Conservation (phyloP, 768 basidiomycete genomes). For the Cantharellus cinnabarinus region DNA sequence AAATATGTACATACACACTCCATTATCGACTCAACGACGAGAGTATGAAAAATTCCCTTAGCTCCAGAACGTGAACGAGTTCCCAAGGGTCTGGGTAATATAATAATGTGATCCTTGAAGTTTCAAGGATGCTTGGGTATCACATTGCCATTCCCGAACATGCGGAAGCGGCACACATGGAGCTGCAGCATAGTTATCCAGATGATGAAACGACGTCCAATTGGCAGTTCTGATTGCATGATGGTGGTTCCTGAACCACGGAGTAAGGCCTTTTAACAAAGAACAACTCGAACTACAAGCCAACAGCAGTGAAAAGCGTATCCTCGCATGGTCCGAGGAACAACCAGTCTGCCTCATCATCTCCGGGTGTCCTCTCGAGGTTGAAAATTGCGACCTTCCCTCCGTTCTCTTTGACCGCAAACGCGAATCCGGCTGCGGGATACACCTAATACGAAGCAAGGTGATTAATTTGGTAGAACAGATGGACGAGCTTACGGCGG, state of each 20-base stretch:
- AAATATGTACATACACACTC: no score
- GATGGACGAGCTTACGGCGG: constrained; percentile 19
- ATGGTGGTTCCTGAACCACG: not conserved
- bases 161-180: no score
- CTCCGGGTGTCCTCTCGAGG: constrained; percentile 7
- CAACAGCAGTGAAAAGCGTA: constrained; percentile 1
- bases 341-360: constrained; percentile 10
- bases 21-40: no score
- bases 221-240: no score
- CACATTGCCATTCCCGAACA: no score
- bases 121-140: no score
- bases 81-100: no score
- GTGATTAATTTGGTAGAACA: not conserved
- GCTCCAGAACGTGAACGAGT: no score
- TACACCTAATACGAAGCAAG: constrained; percentile 7
- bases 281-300: constrained; percentile 2
- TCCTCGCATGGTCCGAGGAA: constrained; percentile 12
- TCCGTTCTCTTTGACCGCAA: constrained; percentile 6
- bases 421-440: constrained; percentile 12
- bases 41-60: no score
- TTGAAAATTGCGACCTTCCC: constrained; percentile 13
- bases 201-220: no score
- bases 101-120: no score
- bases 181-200: no score
- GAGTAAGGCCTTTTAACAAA: not conserved